phyloP scores from a whole-genome alignment of 805 yeast species.

The Nadsonia fulvescens region DNA sequence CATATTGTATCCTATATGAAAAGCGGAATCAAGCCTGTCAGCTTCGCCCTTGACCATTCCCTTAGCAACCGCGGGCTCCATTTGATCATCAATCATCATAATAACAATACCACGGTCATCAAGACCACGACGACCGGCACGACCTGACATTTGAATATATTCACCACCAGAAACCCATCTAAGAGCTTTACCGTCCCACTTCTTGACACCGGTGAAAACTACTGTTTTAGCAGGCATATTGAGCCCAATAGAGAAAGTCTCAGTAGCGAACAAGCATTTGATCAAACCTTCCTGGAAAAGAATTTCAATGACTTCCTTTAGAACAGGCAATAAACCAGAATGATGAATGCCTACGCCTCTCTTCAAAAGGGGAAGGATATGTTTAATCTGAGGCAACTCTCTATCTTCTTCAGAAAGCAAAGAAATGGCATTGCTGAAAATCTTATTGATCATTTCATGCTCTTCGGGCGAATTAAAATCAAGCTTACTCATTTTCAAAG shows the following conservation, averaged over 20 bases:
- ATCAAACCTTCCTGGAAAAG: slow-evolving; percentile 91
- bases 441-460: slow-evolving; percentile 75
- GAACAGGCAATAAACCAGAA: slow-evolving; percentile 83
- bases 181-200: slow-evolving; percentile 95
- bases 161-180: slow-evolving; percentile 99
- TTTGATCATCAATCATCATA: slow-evolving; percentile 97
- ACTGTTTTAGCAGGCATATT: slow-evolving; percentile 99
- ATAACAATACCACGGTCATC: slow-evolving; percentile 99
- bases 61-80: slow-evolving; percentile 98
- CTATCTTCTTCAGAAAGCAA: slow-evolving; percentile 79
- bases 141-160: slow-evolving; percentile 97
- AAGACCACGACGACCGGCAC: slow-evolving; percentile 99
- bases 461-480: slow-evolving; percentile 92
- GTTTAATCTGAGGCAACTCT: slow-evolving; percentile 86
- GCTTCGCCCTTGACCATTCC: slow-evolving; percentile 99
- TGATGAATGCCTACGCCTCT: slow-evolving; percentile 99
- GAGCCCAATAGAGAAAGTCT: slow-evolving; percentile 92
- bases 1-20: slow-evolving; percentile 96
- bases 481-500: slow-evolving; percentile 85
- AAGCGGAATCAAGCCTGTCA: slow-evolving; percentile 91
- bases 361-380: slow-evolving; percentile 69
- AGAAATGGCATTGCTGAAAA: slow-evolving; percentile 77
- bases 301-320: slow-evolving; percentile 90
- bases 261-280: slow-evolving; percentile 92
- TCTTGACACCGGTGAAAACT: slow-evolving; percentile 90